Conservation (phyloP, 2,329 filamentous ascomycete genomes). For the Colletotrichum shisoi region DNA sequence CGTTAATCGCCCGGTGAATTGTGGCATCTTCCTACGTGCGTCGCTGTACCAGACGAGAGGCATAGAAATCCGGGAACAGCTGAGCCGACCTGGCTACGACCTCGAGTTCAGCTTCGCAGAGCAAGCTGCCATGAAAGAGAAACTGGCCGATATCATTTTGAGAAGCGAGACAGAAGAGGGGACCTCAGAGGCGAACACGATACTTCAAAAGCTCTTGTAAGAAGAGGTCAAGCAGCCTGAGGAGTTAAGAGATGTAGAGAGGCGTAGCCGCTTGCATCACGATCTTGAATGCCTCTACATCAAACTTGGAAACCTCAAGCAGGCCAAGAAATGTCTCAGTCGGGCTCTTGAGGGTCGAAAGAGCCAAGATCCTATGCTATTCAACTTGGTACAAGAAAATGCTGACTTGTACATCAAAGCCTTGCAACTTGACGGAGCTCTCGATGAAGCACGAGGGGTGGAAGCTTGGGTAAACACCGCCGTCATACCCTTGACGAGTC, state of each 20-base stretch:
- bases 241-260: slow-evolving; percentile 30
- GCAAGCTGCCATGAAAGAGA: slow-evolving; percentile 43
- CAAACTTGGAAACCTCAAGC: slow-evolving; percentile 37
- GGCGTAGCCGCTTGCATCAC: slow-evolving; percentile 42
- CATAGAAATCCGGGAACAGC: slow-evolving; percentile 41
- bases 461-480: slow-evolving; percentile 41
- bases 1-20: slow-evolving; percentile 41
- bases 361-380: slow-evolving; percentile 35
- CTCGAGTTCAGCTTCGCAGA: slow-evolving; percentile 35
- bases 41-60: slow-evolving; percentile 42
- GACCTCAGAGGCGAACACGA: slow-evolving; percentile 40
- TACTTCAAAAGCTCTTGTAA: slow-evolving; percentile 41
- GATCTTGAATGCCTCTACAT: slow-evolving; percentile 44
- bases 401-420: slow-evolving; percentile 43
- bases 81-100: slow-evolving; percentile 34
- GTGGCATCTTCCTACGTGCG: slow-evolving; percentile 42
- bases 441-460: slow-evolving; percentile 45
- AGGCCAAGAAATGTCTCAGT: slow-evolving; percentile 40
- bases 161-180: slow-evolving; percentile 40
- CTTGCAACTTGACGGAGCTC: slow-evolving; percentile 40
- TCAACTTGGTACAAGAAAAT: slow-evolving; percentile 41
- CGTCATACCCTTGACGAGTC: slow-evolving; percentile 13
- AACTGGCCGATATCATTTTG: slow-evolving; percentile 43
- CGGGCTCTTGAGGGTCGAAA: slow-evolving; percentile 43
- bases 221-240: slow-evolving; percentile 40